These are phyloP conservation scores for Pluteus cervinus DNA, from an alignment of 768 basidiomycete species.

Conservation along the genomic window DNA sequence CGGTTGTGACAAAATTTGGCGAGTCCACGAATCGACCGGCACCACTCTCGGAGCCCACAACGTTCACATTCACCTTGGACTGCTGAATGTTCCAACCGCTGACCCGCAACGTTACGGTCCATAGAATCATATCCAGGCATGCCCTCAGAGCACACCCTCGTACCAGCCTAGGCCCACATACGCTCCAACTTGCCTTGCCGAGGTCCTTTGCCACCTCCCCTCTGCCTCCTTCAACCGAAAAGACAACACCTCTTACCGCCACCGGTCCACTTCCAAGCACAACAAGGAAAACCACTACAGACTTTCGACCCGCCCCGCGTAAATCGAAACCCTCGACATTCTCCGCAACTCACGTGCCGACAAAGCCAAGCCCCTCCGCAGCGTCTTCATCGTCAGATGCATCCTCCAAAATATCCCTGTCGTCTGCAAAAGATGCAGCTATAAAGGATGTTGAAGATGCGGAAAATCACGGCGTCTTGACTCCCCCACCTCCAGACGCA, in stretches of 20 bases:
- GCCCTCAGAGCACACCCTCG: no score
- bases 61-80: no score
- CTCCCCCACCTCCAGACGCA: constrained; percentile 58
- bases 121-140: no score
- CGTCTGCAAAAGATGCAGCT: constrained; percentile 41
- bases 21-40: no score
- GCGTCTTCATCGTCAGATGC: constrained; percentile 13
- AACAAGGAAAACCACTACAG: constrained; percentile 42
- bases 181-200: constrained; percentile 10
- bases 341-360: constrained; percentile 16
- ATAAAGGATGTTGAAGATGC: constrained; percentile 64
- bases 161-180: no score
- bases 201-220: constrained; percentile 6
- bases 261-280: constrained; percentile 13
- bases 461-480: constrained; percentile 59
- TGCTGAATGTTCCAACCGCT: no score
- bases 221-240: constrained; percentile 1
- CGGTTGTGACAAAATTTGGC: no score
- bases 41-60: no score
- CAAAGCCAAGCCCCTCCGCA: constrained; percentile 24
- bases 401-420: constrained; percentile 18
- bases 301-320: constrained; percentile 60
- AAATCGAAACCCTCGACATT: constrained; percentile 28
- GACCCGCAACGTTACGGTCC: no score
- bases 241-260: constrained; percentile 8